A percentile compares a stretch with the other conserved stretches of the same genome.
phyloP scores from a whole-genome alignment of 345 rosid genomes.

The Melastoma malabathricum region DNA sequence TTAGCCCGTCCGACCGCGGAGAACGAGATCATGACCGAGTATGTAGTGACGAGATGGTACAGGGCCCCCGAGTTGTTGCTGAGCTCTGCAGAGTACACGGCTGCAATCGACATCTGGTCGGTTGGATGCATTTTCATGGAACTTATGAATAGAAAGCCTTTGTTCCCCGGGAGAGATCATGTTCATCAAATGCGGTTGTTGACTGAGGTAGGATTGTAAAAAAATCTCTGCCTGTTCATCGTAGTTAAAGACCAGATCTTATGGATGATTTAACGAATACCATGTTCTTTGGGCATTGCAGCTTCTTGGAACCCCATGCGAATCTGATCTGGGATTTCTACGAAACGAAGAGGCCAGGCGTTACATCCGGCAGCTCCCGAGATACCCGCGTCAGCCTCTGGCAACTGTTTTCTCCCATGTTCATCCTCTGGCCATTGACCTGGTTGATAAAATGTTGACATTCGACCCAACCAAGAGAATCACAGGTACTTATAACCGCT shows the following conservation, averaged over 20 bases:
- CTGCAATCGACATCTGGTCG: slow-evolving; percentile 97
- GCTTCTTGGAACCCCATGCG: slow-evolving; percentile 93
- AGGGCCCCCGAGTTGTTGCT: slow-evolving; percentile 91
- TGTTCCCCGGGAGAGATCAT: slow-evolving; percentile 91
- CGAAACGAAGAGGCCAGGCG: slow-evolving; percentile 74
- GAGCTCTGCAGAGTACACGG: slow-evolving; percentile 80
- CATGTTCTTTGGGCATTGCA: slow-evolving; percentile 20
- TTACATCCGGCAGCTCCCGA: slow-evolving; percentile 65
- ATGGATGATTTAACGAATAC: neutral
- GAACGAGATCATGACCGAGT: slow-evolving; percentile 94
- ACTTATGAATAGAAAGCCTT: slow-evolving; percentile 83
- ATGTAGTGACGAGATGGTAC: slow-evolving; percentile 98
- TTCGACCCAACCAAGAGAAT: slow-evolving; percentile 88
- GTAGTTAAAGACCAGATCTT: no score
- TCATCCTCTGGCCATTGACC: slow-evolving; percentile 70
- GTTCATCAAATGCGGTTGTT: slow-evolving; percentile 66
- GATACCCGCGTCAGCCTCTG: slow-evolving; percentile 58
- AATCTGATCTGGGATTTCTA: slow-evolving; percentile 81
- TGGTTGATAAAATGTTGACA: slow-evolving; percentile 76
- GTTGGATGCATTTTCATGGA: slow-evolving; percentile 98
- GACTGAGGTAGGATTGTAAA: no score
- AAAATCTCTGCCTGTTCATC: no score
- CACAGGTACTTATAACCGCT: slow-evolving; percentile 44
- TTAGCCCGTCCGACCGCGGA: slow-evolving; percentile 83
- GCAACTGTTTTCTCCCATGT: slow-evolving; percentile 58